A percentile compares a stretch with the other conserved stretches of the same genome.
Evolutionary conservation across 768 basidiomycete species (phyloP).

Genomic region (Calocera cornea): DNA sequence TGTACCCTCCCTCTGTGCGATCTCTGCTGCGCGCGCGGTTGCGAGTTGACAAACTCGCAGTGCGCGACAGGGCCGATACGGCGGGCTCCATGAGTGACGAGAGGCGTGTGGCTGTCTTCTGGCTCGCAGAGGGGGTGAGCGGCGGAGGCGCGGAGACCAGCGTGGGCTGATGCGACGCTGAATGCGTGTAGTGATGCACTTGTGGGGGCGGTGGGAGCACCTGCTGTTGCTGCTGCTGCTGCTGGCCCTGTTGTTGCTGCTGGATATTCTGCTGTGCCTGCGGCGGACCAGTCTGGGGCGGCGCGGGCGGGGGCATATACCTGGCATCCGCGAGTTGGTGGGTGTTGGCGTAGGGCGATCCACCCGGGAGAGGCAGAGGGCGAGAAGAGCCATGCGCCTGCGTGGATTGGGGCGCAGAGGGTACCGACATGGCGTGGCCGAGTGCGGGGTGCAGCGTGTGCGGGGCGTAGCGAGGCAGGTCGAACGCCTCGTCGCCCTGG

Average conservation of each 20-base stretch:
- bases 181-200: not conserved
- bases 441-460: constrained; percentile 19
- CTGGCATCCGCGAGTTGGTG: not conserved
- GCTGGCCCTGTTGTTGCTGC: not conserved
- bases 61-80: not conserved
- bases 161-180: not conserved
- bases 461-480: constrained; percentile 36
- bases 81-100: not conserved
- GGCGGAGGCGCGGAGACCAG: not conserved
- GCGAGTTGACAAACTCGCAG: not conserved
- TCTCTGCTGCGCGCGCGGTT: not conserved
- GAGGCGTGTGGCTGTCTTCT: not conserved
- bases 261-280: not conserved
- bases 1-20: not conserved
- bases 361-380: not conserved
- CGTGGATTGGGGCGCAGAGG: too few species aligned
- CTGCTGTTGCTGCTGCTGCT: not conserved
- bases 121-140: not conserved
- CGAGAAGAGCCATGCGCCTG: not conserved
- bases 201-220: not conserved
- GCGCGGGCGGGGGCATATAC: not conserved
- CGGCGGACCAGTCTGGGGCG: not conserved
- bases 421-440: too few species aligned
- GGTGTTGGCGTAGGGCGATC: not conserved
- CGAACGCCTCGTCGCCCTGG: constrained; percentile 70